Evolutionary conservation across 768 basidiomycete genomes (phyloP).

Genomic region (Tulasnella sp.): DNA sequence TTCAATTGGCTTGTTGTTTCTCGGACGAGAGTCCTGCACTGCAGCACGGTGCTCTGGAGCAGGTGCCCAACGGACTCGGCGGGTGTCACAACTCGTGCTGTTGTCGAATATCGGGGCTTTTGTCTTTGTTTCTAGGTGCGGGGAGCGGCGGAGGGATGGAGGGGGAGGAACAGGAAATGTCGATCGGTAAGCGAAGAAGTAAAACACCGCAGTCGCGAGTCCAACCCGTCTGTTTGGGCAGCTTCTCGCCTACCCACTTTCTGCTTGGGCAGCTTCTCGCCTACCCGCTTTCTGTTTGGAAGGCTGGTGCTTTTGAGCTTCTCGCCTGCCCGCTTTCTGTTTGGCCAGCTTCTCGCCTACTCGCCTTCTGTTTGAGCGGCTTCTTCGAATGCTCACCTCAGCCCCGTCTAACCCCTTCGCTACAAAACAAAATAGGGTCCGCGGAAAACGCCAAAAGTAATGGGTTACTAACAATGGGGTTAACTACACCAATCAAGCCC

Average conservation of each 20-base stretch:
- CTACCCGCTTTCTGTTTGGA: no score
- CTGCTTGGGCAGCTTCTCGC: no score
- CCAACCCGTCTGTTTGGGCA: no score
- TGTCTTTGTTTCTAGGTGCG: slow-evolving; percentile 61
- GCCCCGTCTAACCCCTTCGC: slow-evolving; percentile 61
- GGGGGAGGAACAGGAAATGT: neutral
- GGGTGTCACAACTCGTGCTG: slow-evolving; percentile 62
- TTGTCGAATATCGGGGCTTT: slow-evolving; percentile 70
- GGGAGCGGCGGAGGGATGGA: slow-evolving; percentile 12
- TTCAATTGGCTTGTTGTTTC: neutral
- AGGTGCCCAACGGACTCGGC: slow-evolving; percentile 75
- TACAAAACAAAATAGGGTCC: slow-evolving; percentile 36
- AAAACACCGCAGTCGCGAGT: slow-evolving; percentile 38
- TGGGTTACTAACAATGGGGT: no score
- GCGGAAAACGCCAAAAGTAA: neutral
- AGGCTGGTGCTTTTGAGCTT: no score
- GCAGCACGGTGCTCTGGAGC: slow-evolving; percentile 39
- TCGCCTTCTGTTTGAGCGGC: slow-evolving; percentile 31
- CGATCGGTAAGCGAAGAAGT: neutral
- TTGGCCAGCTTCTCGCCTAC: no score
- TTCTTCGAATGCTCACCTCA: slow-evolving; percentile 49
- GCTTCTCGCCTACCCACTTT: no score
- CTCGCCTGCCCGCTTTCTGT: no score
- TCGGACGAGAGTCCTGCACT: neutral
- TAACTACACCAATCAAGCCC: no score